A percentile compares a stretch with the other conserved stretches of the same genome.
phyloP scores from a whole-genome alignment of 1,284 basidiomycete genomes.

The Puccinia triticina region DNA sequence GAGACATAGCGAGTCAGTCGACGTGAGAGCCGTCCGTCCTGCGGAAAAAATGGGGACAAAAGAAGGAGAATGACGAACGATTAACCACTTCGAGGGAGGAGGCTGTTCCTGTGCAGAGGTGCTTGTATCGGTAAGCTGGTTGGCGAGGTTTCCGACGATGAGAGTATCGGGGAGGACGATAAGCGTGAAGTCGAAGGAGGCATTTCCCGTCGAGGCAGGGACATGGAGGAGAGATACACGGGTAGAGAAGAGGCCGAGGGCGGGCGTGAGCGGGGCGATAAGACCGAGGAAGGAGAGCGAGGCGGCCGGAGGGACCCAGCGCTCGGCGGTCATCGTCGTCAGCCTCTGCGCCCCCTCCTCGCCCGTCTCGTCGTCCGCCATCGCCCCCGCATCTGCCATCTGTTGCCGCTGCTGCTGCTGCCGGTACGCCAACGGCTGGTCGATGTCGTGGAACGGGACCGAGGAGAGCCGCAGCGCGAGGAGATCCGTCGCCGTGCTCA shows the following conservation, averaged over 20 bases:
- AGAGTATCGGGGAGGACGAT: not conserved
- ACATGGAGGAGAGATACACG: not conserved
- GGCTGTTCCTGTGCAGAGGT: not conserved
- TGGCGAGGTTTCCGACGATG: constrained; percentile 1
- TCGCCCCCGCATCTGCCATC: not conserved
- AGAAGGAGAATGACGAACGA: constrained; percentile 20
- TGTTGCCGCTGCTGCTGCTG: not conserved
- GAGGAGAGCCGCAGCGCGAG: constrained; percentile 24
- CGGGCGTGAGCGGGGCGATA: not conserved
- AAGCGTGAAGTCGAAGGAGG: not conserved
- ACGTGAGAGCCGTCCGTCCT: too few relatives aligned
- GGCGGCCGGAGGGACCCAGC: not conserved
- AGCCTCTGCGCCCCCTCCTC: not conserved
- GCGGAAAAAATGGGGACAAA: too few relatives aligned
- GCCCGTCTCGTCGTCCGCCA: too few relatives aligned
- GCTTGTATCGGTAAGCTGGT: not conserved
- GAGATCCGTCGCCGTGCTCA: constrained; percentile 10
- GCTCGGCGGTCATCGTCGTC: not conserved
- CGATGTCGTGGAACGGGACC: constrained; percentile 28
- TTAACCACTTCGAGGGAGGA: constrained; percentile 18
- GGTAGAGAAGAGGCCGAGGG: not conserved
- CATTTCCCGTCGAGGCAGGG: not conserved
- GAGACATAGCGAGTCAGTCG: too few relatives aligned
- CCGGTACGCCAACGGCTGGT: too few relatives aligned
- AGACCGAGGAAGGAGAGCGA: constrained; percentile 9